Evolutionary conservation across 1,139 yeast genomes (phyloP), one percentile per base, ranked within the genome.

Genomic region (Sugiyamaella novakii): DNA sequence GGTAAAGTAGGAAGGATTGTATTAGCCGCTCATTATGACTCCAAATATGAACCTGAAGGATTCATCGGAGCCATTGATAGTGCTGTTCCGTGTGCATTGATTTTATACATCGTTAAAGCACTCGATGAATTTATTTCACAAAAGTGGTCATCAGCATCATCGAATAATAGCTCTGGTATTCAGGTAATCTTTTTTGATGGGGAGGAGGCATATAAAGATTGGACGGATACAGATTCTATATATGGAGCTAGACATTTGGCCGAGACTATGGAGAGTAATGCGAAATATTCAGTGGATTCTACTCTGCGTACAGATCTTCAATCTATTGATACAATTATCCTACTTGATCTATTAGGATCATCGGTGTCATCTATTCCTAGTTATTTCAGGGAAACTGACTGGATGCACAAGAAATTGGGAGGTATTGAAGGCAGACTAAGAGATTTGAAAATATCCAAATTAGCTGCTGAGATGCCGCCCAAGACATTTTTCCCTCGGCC

Each of bases 21-120:
- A 0, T 55, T 78, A 3, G 78, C 78, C 2, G 84, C 81, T 0
- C 84, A 79, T 57, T 79, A 78, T 54, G 84, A 79, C 59, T 73
- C 81, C 2, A 70, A 77, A 54, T 52, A 67, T 5, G 61, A 61
- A 6, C 81, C 81, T 1, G 65, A 65, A n/a, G 83, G 82, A 2
- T 79, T 80, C 47, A 65, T 79, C 34, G 84, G 84, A 2, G 84
- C 83, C 1, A 76, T 71, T 34, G 84, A 79, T 59, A 75, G 80
- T 50, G 82, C 81, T 1, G 79, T 73, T 1, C 78, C 84, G 0
- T 78, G 83, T 60, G 79, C 79, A 0, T 65, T 80, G 22, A 57
- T 79, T 34, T 57, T 79, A 54, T 75, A 76, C 54, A 58, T 75
- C 2, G 77, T 79, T 4, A 61, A 67, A 46, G 67, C 67, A 15